Evolutionary conservation across 2,329 filamentous ascomycete genomes (phyloP).

Genomic region (Ophioceras dolichostomum): DNA sequence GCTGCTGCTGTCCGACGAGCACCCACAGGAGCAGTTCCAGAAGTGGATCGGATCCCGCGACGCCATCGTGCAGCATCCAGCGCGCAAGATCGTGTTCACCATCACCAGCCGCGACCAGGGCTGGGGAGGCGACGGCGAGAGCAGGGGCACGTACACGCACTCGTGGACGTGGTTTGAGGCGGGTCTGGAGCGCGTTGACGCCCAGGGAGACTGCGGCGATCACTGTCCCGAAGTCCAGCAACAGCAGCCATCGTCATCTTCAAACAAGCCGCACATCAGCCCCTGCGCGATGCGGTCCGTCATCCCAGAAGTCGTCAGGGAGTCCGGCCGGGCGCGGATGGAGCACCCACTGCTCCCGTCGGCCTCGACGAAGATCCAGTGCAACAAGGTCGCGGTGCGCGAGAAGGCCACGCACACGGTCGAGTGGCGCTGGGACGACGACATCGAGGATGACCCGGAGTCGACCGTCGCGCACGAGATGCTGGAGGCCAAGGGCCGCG

Average conservation of each 20-base stretch:
- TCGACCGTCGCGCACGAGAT: conserved; percentile 16
- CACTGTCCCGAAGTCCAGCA: neutral
- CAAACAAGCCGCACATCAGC: neutral
- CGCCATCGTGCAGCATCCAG: conserved; percentile 31
- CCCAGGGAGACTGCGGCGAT: conserved; percentile 11
- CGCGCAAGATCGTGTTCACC: conserved; percentile 49
- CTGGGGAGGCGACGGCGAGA: conserved; percentile 24
- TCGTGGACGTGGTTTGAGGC: conserved; percentile 55
- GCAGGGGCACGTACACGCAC: conserved; percentile 26
- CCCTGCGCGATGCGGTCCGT: conserved; percentile 19
- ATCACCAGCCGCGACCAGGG: conserved; percentile 47
- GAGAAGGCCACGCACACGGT: conserved; percentile 29
- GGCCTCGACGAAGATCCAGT: conserved; percentile 29
- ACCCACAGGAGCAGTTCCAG: conserved; percentile 18
- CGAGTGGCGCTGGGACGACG: conserved; percentile 40
- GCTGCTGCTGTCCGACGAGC: conserved; percentile 13
- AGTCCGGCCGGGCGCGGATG: neutral
- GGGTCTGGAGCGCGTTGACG: conserved; percentile 43
- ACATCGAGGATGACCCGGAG: conserved; percentile 28
- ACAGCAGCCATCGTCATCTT: neutral
- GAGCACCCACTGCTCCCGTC: neutral
- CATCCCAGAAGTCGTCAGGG: conserved; percentile 14
- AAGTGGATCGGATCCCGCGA: conserved; percentile 25
- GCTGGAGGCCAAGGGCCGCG: conserved; percentile 33
- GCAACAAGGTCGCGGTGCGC: conserved; percentile 25